phyloP scores from a whole-genome alignment of 2,329 filamentous ascomycete species.

The Colletotrichum orbiculare region DNA sequence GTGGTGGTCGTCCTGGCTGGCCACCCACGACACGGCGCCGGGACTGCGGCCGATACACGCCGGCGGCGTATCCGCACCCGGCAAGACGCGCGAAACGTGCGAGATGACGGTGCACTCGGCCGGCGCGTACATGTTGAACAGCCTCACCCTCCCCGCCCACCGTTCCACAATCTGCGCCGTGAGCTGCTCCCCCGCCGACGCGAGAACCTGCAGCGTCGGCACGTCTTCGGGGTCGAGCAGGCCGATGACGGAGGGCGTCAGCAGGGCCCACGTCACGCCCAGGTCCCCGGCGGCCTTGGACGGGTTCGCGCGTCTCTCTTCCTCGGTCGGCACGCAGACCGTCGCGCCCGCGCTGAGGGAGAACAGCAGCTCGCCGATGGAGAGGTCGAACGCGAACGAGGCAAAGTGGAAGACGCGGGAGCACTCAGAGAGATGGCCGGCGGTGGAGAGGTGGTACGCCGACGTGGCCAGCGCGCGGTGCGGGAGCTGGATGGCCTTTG shows the following conservation, averaged over 20 bases:
- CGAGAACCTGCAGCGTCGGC: slow-evolving; percentile 50
- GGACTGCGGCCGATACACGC: slow-evolving; percentile 1
- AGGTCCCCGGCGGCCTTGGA: slow-evolving; percentile 4
- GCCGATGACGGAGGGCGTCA: slow-evolving; percentile 40
- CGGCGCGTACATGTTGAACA: slow-evolving; percentile 43
- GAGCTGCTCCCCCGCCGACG: slow-evolving; percentile 42
- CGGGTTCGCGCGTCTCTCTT: slow-evolving; percentile 42
- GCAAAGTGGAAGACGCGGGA: slow-evolving; percentile 48
- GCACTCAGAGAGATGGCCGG: neutral
- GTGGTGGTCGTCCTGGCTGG: slow-evolving; percentile 36
- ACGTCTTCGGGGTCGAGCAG: slow-evolving; percentile 50
- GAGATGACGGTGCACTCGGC: slow-evolving; percentile 36
- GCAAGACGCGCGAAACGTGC: neutral
- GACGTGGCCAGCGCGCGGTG: slow-evolving; percentile 58
- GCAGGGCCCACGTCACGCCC: slow-evolving; percentile 8
- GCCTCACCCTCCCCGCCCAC: slow-evolving; percentile 37
- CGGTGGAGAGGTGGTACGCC: no score
- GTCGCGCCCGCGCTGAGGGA: slow-evolving; percentile 50
- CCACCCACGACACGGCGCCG: slow-evolving; percentile 38
- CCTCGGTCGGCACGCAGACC: slow-evolving; percentile 53
- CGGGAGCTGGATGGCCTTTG: slow-evolving; percentile 68
- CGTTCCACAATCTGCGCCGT: slow-evolving; percentile 36
- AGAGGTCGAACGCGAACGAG: slow-evolving; percentile 52
- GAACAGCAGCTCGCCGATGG: slow-evolving; percentile 48
- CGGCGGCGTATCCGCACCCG: neutral